Conservation (phyloP, 169 alveolate genomes). For the Plasmodium gonderi region DNA sequence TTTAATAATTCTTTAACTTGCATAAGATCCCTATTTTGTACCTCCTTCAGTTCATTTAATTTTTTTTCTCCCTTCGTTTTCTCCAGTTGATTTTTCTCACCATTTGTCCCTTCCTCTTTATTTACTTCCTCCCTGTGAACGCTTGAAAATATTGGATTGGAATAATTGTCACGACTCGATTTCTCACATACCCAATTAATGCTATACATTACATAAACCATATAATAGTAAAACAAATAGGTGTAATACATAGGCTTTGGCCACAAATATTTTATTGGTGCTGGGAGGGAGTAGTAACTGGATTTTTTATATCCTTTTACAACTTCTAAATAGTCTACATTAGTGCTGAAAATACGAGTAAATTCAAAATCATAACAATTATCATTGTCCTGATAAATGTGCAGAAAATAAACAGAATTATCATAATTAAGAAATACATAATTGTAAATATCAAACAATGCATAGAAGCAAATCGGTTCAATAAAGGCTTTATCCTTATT, state of each 20-base stretch:
- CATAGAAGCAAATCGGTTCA: constrained; percentile 34
- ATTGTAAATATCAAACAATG: constrained; percentile 56
- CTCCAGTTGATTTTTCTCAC: neutral
- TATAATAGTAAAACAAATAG: constrained; percentile 41
- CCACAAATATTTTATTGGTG: constrained; percentile 68
- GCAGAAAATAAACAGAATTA: constrained; percentile 54
- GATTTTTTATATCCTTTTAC: constrained; percentile 15
- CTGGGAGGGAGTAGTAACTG: constrained; percentile 45
- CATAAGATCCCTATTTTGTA: neutral
- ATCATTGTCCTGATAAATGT: constrained; percentile 29
- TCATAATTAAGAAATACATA: constrained; percentile 69
- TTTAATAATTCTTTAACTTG: neutral
- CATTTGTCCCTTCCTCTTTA: neutral
- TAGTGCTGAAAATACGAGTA: neutral
- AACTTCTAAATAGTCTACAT: constrained; percentile 34
- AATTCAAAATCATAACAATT: constrained; percentile 61
- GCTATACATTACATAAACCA: constrained; percentile 11
- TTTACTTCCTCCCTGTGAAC: neutral
- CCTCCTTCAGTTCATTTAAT: neutral
- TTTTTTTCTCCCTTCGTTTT: neutral
- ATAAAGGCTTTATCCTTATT: constrained; percentile 45
- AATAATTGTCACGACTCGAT: neutral
- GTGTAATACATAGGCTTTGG: constrained; percentile 40
- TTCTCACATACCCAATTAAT: constrained; percentile 3
- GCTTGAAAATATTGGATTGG: neutral